Conservation (phyloP, 768 basidiomycete species). For the Lactarius hengduanensis region DNA sequence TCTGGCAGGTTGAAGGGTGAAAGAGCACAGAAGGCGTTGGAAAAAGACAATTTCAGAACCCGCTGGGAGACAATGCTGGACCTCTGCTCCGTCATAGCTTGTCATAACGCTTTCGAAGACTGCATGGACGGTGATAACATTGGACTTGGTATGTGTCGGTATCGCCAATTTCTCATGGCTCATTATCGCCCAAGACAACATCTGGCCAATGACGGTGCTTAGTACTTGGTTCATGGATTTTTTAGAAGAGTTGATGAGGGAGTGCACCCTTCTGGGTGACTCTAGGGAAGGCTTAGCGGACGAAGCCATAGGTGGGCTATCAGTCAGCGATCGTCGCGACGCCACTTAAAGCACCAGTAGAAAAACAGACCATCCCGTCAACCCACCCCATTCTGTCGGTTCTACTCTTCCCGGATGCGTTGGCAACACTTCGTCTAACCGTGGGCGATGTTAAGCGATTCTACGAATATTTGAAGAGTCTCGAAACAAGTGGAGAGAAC, state of each 20-base stretch:
- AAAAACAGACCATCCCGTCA: constrained; percentile 12
- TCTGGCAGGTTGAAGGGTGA: constrained; percentile 37
- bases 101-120: constrained; percentile 62
- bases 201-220: constrained; percentile 69
- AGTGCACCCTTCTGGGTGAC: constrained; percentile 42
- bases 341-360: neutral
- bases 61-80: constrained; percentile 67
- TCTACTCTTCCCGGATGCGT: constrained; percentile 58
- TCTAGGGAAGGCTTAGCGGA: constrained; percentile 17
- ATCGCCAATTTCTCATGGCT: neutral
- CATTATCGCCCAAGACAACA: constrained; percentile 48
- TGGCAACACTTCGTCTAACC: constrained; percentile 50
- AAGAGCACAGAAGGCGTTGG: constrained; percentile 34
- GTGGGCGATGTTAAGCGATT: constrained; percentile 59
- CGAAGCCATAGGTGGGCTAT: constrained; percentile 12
- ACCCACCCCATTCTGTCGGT: constrained; percentile 48
- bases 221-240: constrained; percentile 62
- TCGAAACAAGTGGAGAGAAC: constrained; percentile 58
- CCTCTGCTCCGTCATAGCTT: constrained; percentile 60
- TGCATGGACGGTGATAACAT: constrained; percentile 60
- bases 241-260: constrained; percentile 59
- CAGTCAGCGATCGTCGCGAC: neutral
- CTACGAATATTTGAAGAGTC: constrained; percentile 49
- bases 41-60: constrained; percentile 42
- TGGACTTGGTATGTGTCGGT: constrained; percentile 52